phyloP scores from a whole-genome alignment of 2,329 filamentous ascomycete genomes.

The Samsoniella hepiali region DNA sequence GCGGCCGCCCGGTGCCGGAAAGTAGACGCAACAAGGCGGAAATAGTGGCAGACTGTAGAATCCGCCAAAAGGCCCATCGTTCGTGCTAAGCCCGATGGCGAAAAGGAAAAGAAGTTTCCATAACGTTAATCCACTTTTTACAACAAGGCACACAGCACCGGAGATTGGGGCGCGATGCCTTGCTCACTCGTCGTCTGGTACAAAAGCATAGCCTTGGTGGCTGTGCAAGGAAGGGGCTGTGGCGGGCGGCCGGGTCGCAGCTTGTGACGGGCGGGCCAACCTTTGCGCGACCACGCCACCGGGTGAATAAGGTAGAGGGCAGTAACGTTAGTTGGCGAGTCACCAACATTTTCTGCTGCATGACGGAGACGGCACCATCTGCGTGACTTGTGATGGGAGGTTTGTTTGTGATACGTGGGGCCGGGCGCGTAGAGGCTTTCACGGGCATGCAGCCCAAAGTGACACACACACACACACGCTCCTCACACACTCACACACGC shows the following conservation, averaged over 20 bases:
- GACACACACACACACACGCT: neutral
- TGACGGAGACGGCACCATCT: too few species aligned
- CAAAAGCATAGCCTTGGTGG: too few species aligned
- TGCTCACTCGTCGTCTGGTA: too few species aligned
- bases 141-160: too few species aligned
- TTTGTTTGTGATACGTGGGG: neutral
- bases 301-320: too few species aligned
- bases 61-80: neutral
- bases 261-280: too few species aligned
- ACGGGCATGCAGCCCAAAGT: neutral
- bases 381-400: neutral
- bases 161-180: too few species aligned
- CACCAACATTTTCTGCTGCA: neutral
- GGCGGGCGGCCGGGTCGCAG: too few species aligned
- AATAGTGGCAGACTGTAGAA: constrained; percentile 1
- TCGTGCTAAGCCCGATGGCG: neutral
- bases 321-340: too few species aligned
- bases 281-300: too few species aligned
- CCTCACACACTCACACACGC: too few species aligned
- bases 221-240: too few species aligned
- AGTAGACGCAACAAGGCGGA: neutral
- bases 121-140: neutral
- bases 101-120: neutral
- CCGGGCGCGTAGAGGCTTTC: constrained; percentile 6
- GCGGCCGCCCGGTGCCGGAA: neutral